Conservation (phyloP, 2,329 filamentous ascomycete genomes). For the Akanthomyces lecanii region DNA sequence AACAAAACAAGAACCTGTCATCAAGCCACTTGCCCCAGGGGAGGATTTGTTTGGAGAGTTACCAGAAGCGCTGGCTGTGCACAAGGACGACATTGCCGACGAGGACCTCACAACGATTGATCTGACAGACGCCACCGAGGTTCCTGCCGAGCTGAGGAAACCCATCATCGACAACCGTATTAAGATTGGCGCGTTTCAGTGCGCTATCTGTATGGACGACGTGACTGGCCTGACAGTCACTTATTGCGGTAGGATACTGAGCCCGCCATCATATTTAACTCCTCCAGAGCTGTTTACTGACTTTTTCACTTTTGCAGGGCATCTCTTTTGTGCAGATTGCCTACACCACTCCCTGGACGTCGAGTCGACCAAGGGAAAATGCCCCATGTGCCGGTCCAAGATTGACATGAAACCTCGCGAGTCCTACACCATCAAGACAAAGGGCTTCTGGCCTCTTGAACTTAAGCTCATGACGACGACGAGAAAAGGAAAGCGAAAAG, state of each 20-base stretch:
- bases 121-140: conserved; percentile 36
- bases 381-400: conserved; percentile 60
- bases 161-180: conserved; percentile 45
- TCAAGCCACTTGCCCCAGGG: conserved; percentile 10
- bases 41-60: conserved; percentile 29
- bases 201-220: conserved; percentile 65
- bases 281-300: background rate
- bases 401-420: conserved; percentile 46
- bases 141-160: conserved; percentile 41
- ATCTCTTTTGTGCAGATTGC: conserved; percentile 61
- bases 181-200: conserved; percentile 56
- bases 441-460: conserved; percentile 55
- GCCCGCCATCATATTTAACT: too few relatives aligned
- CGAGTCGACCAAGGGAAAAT: conserved; percentile 52
- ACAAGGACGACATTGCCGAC: conserved; percentile 12
- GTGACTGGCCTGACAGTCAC: conserved; percentile 56
- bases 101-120: conserved; percentile 31
- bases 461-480: conserved; percentile 58
- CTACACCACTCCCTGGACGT: conserved; percentile 57
- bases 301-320: conserved; percentile 40
- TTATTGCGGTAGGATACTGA: conserved; percentile 54
- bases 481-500: conserved; percentile 45
- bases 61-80: conserved; percentile 18
- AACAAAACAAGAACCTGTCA: background rate
- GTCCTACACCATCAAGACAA: conserved; percentile 42